Evolutionary conservation across 2,329 filamentous ascomycete species (phyloP), one percentile per base, ranked within the genome.

Genomic region (Aspergillus sclerotialis): DNA sequence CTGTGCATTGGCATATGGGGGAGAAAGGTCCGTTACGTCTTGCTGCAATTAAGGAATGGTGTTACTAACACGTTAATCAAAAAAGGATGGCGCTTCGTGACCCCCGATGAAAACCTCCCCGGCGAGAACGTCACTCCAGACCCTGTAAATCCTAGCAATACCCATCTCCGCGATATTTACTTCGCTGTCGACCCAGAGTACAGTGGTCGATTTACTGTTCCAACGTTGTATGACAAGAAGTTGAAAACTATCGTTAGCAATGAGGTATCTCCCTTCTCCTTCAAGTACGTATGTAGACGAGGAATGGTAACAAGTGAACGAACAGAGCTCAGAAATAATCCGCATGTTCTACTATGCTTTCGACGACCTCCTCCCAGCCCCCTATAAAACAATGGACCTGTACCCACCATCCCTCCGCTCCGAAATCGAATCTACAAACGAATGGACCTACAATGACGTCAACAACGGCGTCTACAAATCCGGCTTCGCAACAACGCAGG

Each of bases 1-100:
- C 77, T n/a, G 89, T 95, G 34, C 89, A 95, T 64, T 96, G 89
- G 90, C 82, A 94, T 52, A 78, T 96, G 68, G 78, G 49, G 41
- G 80, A 67, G 55, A 78, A 67, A 65, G 80, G 77, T 74, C 60
- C 32, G 67, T 30, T 24, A 31, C 42, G 28, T 45, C 18, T 14
- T 7, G 17, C 3, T 12, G 15, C 18, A 8, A 4, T 16, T 16
- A 16, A 30, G 15, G 9, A 28, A 8, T 10, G 10, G 11, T 6
- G n/a, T 30, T 15, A 2, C 5, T 30, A 30, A 30, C n/a, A 16
- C 14, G 9, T 3, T 16, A 9, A 30, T 4, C 4, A 23, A n/a
- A n/a, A n/a, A 43, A 79, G 80, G 88, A 42, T 95, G 89, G 89
- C 82, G 85, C 32, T 95, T 95, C 60, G 75, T 75, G 4, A 83